Evolutionary conservation across 257 asterid species (phyloP), one percentile per base, ranked within the genome.

Genomic region (Lavandula angustifolia): DNA sequence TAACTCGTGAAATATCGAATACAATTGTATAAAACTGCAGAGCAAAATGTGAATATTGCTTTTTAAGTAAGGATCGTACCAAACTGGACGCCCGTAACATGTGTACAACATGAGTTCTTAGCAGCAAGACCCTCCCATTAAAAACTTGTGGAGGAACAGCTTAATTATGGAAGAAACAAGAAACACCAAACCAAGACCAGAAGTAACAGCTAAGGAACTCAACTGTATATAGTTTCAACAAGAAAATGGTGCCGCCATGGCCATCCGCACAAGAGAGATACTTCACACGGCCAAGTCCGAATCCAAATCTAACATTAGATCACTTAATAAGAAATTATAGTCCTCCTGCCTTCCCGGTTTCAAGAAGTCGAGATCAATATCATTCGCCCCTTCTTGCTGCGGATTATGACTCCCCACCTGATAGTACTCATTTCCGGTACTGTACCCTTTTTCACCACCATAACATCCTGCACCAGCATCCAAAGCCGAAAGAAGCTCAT

Each of bases 341-440:
- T 91, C 91, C 56, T 91, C 92, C 49, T 62, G 79, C 34, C 89
- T 55, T 22, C 91, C 94, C 0, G 92, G 91, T 47, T 60, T 71
- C 71, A 85, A 50, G 75, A 91, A 87, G 14, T 85, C 94, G 1
- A 90, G 70, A 11, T 66, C 78, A 46, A 70, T 29, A 7, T 84
- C 89, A 7, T 22, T 53, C 7, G 35, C 51, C 40, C 71, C 75
- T 57, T 63, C 75, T 17, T 17, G 43, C 14, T 6, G 29, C 9
- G 22, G 58, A 37, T 65, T 64, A 1, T 61, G 56, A 6, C 54
- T 62, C 7, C 64, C 77, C 62, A 6, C 31, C 31, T 3, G 18
- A 2, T 12, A 22, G 27, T 22, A 22, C 1, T 22, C 27, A 22
- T 22, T 22, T 22, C 27, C 27, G 27, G 27, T 2, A 51, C 35